phyloP scores from a whole-genome alignment of 2,329 filamentous ascomycete genomes.

The Hymenotorrendiella dingleyae region DNA sequence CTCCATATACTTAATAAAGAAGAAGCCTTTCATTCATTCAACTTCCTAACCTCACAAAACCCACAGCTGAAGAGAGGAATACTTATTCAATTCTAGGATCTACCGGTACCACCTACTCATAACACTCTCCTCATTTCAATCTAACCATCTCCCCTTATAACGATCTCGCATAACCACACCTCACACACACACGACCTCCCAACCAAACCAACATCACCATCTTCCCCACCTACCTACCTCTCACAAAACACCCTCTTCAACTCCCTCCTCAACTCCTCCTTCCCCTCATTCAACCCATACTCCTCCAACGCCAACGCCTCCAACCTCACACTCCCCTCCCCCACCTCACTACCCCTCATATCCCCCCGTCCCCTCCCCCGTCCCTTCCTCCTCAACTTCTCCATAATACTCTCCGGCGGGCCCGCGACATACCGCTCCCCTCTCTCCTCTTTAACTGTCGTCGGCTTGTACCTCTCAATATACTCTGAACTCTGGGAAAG shows the following conservation, averaged over 20 bases:
- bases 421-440: neutral
- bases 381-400: neutral
- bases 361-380: neutral
- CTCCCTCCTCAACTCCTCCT: constrained; percentile 19
- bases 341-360: neutral
- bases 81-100: too few species aligned
- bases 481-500: constrained; percentile 14
- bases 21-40: too few species aligned
- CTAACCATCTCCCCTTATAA: neutral
- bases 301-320: too few species aligned
- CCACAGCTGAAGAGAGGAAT: too few species aligned
- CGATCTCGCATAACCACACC: too few species aligned
- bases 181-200: too few species aligned
- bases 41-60: too few species aligned
- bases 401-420: neutral
- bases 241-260: constrained; percentile 20
- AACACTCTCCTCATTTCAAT: too few species aligned
- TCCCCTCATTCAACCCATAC: too few species aligned
- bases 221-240: too few species aligned
- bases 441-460: neutral
- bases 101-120: neutral
- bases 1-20: too few species aligned
- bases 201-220: neutral
- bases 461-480: constrained; percentile 15
- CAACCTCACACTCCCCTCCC: constrained; percentile 1